Conservation (phyloP, 1,284 basidiomycete species). For the Phylloporus sp. region DNA sequence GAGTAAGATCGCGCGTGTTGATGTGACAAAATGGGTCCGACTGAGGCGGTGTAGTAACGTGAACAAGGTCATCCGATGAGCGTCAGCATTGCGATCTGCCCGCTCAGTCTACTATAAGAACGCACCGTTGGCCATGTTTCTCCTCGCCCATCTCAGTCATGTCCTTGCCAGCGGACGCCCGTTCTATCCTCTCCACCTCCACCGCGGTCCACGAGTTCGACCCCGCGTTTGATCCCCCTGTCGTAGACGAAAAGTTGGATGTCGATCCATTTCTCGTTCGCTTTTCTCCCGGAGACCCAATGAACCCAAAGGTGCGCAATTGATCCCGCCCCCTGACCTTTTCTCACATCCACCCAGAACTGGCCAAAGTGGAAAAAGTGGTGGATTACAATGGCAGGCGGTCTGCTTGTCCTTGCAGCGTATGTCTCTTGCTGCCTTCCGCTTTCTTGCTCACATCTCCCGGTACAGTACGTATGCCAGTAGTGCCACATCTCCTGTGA, state of each 20-base stretch:
- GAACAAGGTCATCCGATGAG: background rate
- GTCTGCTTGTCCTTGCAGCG: constrained; percentile 75
- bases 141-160: constrained; percentile 11
- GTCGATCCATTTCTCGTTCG: constrained; percentile 42
- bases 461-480: constrained; percentile 65
- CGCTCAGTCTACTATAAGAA: constrained; percentile 16
- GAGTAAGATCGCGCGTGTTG: background rate
- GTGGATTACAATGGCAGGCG: constrained; percentile 68
- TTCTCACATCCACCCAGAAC: constrained; percentile 49
- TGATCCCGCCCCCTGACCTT: background rate
- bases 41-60: background rate
- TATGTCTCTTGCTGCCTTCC: constrained; percentile 37
- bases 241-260: constrained; percentile 23
- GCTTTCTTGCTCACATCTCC: constrained; percentile 17
- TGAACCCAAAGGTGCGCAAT: constrained; percentile 47
- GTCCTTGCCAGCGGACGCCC: constrained; percentile 24
- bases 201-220: constrained; percentile 30
- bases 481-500: constrained; percentile 60
- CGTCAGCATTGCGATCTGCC: constrained; percentile 27
- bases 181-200: constrained; percentile 21
- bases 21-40: background rate
- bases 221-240: constrained; percentile 14
- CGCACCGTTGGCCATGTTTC: background rate
- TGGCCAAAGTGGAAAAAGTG: constrained; percentile 66
- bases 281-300: constrained; percentile 40